Conservation (phyloP, 441 rosid species). For the Breynia disticha region DNA sequence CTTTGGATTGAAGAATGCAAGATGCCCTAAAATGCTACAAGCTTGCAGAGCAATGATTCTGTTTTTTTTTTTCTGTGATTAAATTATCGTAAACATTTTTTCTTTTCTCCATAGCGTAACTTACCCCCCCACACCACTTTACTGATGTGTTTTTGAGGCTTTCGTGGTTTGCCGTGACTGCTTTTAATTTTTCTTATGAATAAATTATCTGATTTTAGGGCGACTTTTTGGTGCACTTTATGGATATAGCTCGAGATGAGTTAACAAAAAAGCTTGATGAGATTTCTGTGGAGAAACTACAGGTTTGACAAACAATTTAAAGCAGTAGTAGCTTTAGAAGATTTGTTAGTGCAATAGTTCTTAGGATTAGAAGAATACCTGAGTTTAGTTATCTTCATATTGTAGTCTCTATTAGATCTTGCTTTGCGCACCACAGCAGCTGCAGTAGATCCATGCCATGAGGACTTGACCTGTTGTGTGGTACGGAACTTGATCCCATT, state of each 20-base stretch:
- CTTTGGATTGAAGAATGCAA: too few species aligned
- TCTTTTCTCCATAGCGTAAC: not conserved
- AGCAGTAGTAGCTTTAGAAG: not conserved
- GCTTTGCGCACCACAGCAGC: conserved; percentile 96
- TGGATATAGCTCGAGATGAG: conserved; percentile 97
- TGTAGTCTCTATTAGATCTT: conserved; percentile 89
- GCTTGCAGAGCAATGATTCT: not conserved
- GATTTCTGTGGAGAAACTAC: conserved; percentile 83
- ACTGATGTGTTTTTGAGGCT: not conserved
- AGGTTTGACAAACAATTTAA: conserved; percentile 35
- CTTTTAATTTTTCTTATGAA: not conserved
- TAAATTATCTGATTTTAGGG: conserved; percentile 42
- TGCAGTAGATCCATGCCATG: conserved; percentile 95
- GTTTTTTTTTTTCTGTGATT: not conserved
- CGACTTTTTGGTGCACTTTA: conserved; percentile 94
- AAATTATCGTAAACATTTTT: too few species aligned
- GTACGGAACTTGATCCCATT: conserved; percentile 34
- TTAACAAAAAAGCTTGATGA: conserved; percentile 74
- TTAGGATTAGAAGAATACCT: conserved; percentile 7
- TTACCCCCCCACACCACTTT: not conserved
- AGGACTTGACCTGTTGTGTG: conserved; percentile 90
- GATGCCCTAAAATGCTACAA: too few species aligned
- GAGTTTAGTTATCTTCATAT: conserved; percentile 8
- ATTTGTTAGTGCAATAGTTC: conserved; percentile 7
- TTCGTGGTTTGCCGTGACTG: not conserved